Base-by-base conservation (phyloP, 2,329 filamentous ascomycete species). In the Aspergillus hortae region DNA sequence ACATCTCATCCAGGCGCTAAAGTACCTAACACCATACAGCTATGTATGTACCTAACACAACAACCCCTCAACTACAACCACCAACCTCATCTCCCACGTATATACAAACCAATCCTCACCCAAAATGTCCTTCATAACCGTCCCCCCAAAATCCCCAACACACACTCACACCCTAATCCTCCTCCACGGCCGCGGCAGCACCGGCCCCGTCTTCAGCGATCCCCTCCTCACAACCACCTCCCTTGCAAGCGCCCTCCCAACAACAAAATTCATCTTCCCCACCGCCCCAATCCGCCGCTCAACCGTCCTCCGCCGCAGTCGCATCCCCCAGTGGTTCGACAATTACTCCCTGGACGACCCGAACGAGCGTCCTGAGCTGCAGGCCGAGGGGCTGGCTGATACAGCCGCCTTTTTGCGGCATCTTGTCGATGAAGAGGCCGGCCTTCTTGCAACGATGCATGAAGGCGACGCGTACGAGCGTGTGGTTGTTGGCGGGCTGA, bases 271-370 rank as follows among this genome's bases (percentile, higher is more conserved):
- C 51, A 63, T 82, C 38, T 82, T 82, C 50, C 80, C 79, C 0
- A 80, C 78, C 0, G 72, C 80, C 0, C 69, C 64, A 6, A 73
- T 72, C 11, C 69, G 76, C 0, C 74, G 76, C 9, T 74, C 79
- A 0, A 70, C 63, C 1, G 66, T 70, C 3, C 74, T 78, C 41
- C 71, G 76, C 6, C 70, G 73, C 2, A 65, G 69, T 0, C 64
- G 68, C 10, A 71, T 80, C 35, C 74, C 76, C 7, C 76, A 80
- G 59, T 83, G 80, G 78, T 81, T 80, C 54, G 74, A 82, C 56
- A 69, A 75, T 9, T 75, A 70, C 15, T 70, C 68, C 1, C 61
- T 79, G 0, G 56, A 67, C 0, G 66, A 77, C 35, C 77, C 72
- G 0, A 65, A 67, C 0, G 60, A 73, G n/a, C 67, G 72, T 36